A percentile compares a stretch with the other conserved stretches of the same genome.
Evolutionary conservation across 1,284 basidiomycete species (phyloP).

Genomic region (Cryptococcus sp.): DNA sequence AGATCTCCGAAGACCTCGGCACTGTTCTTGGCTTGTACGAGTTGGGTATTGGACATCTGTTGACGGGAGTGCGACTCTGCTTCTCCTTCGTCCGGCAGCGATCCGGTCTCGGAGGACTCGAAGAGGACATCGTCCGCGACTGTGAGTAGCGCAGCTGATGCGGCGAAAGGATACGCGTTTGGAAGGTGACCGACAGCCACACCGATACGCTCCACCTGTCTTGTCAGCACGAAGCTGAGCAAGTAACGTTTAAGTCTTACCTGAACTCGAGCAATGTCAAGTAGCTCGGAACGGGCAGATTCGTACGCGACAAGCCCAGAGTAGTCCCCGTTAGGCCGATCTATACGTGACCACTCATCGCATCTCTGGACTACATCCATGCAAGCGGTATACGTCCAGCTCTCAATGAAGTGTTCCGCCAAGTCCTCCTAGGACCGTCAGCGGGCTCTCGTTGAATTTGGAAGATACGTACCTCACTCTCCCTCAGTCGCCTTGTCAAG

Average conservation of each 20-base stretch:
- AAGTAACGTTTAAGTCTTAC: conserved; percentile 7
- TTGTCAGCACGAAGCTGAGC: background rate
- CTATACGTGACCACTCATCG: conserved; percentile 62
- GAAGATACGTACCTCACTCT: conserved; percentile 60
- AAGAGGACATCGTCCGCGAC: conserved; percentile 31
- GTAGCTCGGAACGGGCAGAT: conserved; percentile 39
- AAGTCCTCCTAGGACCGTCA: conserved; percentile 56
- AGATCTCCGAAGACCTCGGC: conserved; percentile 65
- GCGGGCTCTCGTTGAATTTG: background rate
- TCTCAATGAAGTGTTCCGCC: conserved; percentile 78
- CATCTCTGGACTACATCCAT: conserved; percentile 80
- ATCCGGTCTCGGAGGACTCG: conserved; percentile 11
- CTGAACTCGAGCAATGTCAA: conserved; percentile 44
- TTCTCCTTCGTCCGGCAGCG: background rate
- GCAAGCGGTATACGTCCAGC: conserved; percentile 90
- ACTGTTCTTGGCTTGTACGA: conserved; percentile 61
- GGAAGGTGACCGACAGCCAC: conserved; percentile 37
- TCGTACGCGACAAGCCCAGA: conserved; percentile 54
- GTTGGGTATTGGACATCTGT: conserved; percentile 60
- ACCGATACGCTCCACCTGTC: conserved; percentile 41
- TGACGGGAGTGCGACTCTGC: conserved; percentile 2
- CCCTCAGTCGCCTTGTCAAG: conserved; percentile 53
- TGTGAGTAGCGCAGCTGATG: conserved; percentile 10
- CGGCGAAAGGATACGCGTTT: conserved; percentile 34
- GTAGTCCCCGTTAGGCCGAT: conserved; percentile 52